Base-by-base conservation (phyloP, 352 stramenopile species). In the Phytophthora kernoviae region DNA sequence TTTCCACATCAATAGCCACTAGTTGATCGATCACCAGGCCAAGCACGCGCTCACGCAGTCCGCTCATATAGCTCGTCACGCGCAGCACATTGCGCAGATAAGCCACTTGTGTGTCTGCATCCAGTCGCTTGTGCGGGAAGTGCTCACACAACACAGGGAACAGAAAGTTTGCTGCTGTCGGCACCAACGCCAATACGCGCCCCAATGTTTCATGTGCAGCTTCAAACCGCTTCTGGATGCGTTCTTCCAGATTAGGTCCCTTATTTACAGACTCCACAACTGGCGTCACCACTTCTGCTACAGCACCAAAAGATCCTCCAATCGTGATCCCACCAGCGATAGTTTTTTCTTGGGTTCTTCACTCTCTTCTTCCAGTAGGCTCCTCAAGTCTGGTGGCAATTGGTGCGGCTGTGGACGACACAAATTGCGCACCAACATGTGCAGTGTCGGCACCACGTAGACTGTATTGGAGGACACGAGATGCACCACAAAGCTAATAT, bases 1-100 rank as follows among this genome's bases (percentile, higher is more conserved):
- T 96, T 50, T 96, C 88, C 21, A 96, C 88, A 56, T 96, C 88
- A 11, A 96, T 89, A 8, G 81, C 75, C 33, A 96, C 87, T 5
- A 96, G 68, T 41, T 88, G 81, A 50, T 96, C 88, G 17, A 94
- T 79, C 44, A 96, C 76, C n/a, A 96, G 62, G 10, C 66, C 81
- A 11, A 96, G 77, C n/a, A 94, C 79, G 40, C 86, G 87, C 50
- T 96, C 87, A 34, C 90, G 81, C 5, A 96, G 61, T 5, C 78
- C 79, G 12, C 80, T 59, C 15, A 87, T 69, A 49, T 93, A 92
- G 12, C 59, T 79, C 6, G 79, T 87, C 11, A 95, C 58, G n/a
- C 75, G 62, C 12, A 95, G 63, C 24, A 93, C 59, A 67, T 93
- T 92, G 30, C 65, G 65, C 37, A 95, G 49, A 51, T 91, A 93